Conservation (phyloP, 768 basidiomycete genomes). For the Tremella mesenterica region DNA sequence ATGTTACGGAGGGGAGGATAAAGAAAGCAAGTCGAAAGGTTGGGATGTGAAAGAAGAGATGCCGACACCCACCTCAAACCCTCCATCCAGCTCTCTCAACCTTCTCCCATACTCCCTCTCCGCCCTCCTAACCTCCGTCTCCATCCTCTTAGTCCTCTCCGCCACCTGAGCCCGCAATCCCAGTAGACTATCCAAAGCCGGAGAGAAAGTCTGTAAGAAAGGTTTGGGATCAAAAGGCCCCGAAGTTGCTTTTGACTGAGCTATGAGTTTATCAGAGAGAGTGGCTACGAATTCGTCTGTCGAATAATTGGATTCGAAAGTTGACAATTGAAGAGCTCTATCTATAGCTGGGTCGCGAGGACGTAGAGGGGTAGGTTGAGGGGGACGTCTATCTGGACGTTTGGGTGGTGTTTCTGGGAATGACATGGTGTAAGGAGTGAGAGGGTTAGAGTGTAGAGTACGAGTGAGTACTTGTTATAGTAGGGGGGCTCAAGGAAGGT, state of each 20-base stretch:
- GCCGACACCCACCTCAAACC: slow-evolving; percentile 69
- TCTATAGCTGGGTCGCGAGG: slow-evolving; percentile 50
- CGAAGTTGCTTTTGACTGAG: slow-evolving; percentile 69
- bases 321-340: slow-evolving; percentile 46
- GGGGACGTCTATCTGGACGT: background rate
- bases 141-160: slow-evolving; percentile 78
- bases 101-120: slow-evolving; percentile 92
- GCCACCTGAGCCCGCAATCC: slow-evolving; percentile 83
- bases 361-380: background rate
- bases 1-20: no score
- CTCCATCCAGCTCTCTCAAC: slow-evolving; percentile 82
- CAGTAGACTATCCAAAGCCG: slow-evolving; percentile 79
- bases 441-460: no score
- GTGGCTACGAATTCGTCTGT: slow-evolving; percentile 79
- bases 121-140: slow-evolving; percentile 76
- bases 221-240: slow-evolving; percentile 93
- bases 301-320: slow-evolving; percentile 51
- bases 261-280: slow-evolving; percentile 78
- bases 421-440: no score
- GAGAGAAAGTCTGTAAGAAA: slow-evolving; percentile 85
- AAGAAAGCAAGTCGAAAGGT: background rate
- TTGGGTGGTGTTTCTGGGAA: background rate
- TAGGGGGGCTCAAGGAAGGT: no score
- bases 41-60: background rate
- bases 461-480: no score